Evolutionary conservation across 2,329 filamentous ascomycete species (phyloP).

Genomic region (Aspergillus phoenicis): DNA sequence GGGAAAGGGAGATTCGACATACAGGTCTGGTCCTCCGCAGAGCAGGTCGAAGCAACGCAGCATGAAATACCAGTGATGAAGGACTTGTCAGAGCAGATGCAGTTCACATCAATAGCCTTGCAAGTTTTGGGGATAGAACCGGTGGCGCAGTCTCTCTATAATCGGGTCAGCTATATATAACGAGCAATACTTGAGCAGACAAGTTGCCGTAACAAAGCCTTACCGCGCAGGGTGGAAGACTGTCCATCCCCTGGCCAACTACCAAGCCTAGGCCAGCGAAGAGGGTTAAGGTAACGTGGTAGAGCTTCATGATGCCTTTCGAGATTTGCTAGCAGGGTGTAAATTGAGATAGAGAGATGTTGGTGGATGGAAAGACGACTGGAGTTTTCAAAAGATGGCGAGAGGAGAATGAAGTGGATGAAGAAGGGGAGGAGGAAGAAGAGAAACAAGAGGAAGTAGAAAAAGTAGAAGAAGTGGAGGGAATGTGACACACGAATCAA

Average conservation of each 20-base stretch:
- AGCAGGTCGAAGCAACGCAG: constrained; percentile 53
- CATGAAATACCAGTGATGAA: constrained; percentile 55
- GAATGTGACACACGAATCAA: neutral
- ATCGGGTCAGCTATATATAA: constrained; percentile 6
- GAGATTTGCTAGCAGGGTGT: constrained; percentile 1
- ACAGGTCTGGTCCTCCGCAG: constrained; percentile 45
- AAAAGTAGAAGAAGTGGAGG: neutral
- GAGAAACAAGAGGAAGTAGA: no score
- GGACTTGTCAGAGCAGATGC: constrained; percentile 51
- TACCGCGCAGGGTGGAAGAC: constrained; percentile 60
- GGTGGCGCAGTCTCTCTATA: constrained; percentile 45
- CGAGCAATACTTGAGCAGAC: neutral
- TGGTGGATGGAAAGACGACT: neutral
- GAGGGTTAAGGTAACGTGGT: constrained; percentile 55
- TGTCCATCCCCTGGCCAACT: constrained; percentile 49
- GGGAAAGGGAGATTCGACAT: constrained; percentile 15
- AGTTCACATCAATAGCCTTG: constrained; percentile 46
- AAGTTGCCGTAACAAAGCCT: constrained; percentile 30
- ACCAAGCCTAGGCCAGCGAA: constrained; percentile 54
- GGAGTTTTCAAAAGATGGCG: neutral
- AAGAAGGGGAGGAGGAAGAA: neutral
- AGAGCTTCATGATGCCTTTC: constrained; percentile 52
- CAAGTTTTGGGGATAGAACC: constrained; percentile 45
- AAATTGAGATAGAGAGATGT: neutral
- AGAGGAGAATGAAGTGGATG: neutral